phyloP scores from a whole-genome alignment of 768 basidiomycete genomes.

The Gymnopilus dilepis region DNA sequence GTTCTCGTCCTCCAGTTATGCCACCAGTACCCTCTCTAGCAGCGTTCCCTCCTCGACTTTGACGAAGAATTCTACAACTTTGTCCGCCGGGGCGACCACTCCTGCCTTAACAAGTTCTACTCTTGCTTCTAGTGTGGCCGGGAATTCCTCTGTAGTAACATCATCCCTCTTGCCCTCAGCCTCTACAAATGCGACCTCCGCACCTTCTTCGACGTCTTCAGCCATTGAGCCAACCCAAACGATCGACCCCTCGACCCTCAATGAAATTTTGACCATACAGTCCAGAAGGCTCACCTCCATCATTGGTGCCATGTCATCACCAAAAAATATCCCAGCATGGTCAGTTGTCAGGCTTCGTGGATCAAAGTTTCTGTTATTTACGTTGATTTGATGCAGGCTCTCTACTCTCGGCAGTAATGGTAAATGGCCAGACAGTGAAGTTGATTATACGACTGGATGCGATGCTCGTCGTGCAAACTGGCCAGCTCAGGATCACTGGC shows the following conservation, averaged over 20 bases:
- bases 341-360: conserved; percentile 18
- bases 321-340: conserved; percentile 47
- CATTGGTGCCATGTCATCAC: conserved; percentile 38
- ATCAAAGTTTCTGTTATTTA: background rate
- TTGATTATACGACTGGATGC: conserved; percentile 71
- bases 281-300: conserved; percentile 47
- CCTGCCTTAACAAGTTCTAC: background rate
- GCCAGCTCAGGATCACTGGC: conserved; percentile 69
- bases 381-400: conserved; percentile 40
- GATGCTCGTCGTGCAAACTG: conserved; percentile 67
- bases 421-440: conserved; percentile 58
- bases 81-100: background rate
- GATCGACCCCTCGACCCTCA: conserved; percentile 22
- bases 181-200: conserved; percentile 7
- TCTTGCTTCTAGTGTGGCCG: conserved; percentile 6
- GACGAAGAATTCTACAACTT: background rate
- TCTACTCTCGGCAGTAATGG: conserved; percentile 51
- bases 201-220: conserved; percentile 11
- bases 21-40: background rate
- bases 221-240: conserved; percentile 22
- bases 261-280: conserved; percentile 28
- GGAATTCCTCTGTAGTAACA: background rate
- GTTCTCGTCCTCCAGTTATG: conserved; percentile 9
- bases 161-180: background rate
- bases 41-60: conserved; percentile 1